Evolutionary conservation across 345 rosid genomes (phyloP).

Genomic region (Eucalyptus curtisii): DNA sequence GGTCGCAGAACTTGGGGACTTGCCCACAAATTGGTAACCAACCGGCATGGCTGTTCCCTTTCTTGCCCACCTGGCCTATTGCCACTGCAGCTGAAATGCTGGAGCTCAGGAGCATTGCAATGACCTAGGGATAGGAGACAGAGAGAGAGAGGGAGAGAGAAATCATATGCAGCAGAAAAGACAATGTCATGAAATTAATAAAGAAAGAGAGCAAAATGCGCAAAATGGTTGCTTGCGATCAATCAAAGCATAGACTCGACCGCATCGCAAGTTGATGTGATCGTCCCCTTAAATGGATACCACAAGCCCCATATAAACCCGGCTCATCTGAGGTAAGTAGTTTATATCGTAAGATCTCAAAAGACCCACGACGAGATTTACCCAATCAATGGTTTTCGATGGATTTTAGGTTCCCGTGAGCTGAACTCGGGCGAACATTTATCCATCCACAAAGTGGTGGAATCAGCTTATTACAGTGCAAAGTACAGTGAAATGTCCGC

Average conservation of each 20-base stretch:
- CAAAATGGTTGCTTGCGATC: not conserved
- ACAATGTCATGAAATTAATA: not conserved
- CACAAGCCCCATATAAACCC: not conserved
- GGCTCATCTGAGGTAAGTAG: not conserved
- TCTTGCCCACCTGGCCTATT: conserved; percentile 42
- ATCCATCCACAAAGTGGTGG: not conserved
- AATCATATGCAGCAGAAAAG: not conserved
- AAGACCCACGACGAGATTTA: not conserved
- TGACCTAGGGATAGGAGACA: conserved; percentile 4
- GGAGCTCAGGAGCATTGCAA: conserved; percentile 20
- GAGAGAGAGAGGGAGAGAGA: not conserved
- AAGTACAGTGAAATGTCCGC: not conserved
- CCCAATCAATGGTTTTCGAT: not conserved
- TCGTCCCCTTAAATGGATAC: not conserved
- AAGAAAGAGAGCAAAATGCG: not conserved
- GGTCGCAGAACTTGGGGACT: conserved; percentile 37
- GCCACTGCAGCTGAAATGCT: conserved; percentile 51
- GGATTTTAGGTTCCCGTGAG: not conserved
- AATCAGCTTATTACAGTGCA: not conserved
- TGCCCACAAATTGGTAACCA: conserved; percentile 50
- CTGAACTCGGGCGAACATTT: not conserved
- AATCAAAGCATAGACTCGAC: not conserved
- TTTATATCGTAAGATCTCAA: not conserved
- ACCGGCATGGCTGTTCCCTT: conserved; percentile 46
- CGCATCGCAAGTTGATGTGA: accelerated